Evolutionary conservation across 2,329 filamentous ascomycete genomes (phyloP), one percentile per base, ranked within the genome.

Genomic region (Aspergillus sp.): DNA sequence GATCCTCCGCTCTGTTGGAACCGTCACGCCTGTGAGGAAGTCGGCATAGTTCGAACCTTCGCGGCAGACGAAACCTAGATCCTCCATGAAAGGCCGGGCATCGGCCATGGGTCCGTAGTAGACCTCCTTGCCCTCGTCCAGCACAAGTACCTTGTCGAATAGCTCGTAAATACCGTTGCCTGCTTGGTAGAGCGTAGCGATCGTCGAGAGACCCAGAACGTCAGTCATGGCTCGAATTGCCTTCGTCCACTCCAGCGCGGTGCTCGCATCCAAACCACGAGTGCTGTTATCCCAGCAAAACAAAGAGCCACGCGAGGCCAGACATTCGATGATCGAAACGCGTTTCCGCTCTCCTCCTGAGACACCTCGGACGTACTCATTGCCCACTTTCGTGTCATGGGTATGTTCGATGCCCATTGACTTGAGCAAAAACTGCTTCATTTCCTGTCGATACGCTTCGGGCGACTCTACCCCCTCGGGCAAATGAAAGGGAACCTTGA

Each of bases 201-300:
- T 73, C 0, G 74, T 71, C 0, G 74, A 61, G 3, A 79, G 58
- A 0, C 74, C 73, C 3, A 74, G 58, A 1, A 77, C 67, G 39
- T 82, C 75, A 0, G 78, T 80, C 68, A 81, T 64, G 4, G 73
- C 69, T 5, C 78, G 64, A n/a, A 82, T 56, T 2, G 73, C 70
- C 44, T 74, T 75, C 16, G 69, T 64, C 48, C 70, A 80, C 32
- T 78, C 69, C 1, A 80, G 59, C 1, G 76, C 78, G 3, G 73
- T 80, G 44, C 71, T 77, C 1, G 77, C 76, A 47, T 82, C 78
- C 1, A 82, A 60, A 32, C 78, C 78, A 36, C 77, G 60, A 0
- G 78, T 82, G 6, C 67, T 71, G 51, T 82, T 81, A 39, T 82
- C 78, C 77, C 76, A 81, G 52, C 73, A 80, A 30, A 69, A 73